A percentile compares a stretch with the other conserved stretches of the same genome.
Evolutionary conservation across 352 stramenopile genomes (phyloP).

Genomic region (Globisporangium perplexum): DNA sequence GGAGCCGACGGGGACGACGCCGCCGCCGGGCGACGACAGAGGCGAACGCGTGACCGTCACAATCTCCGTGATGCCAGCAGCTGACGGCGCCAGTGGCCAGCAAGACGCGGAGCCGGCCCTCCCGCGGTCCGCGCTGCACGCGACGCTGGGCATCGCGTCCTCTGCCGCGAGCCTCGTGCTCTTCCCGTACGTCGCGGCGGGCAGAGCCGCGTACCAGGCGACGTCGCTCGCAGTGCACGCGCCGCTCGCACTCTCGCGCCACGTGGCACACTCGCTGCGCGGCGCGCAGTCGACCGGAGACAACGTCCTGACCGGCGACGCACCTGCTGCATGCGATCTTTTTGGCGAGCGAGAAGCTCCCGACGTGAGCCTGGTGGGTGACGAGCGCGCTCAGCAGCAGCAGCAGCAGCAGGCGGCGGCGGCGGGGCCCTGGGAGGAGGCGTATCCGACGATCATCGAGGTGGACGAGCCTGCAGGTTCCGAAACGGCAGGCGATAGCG

Average conservation of each 20-base stretch:
- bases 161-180: slow-evolving; percentile 56
- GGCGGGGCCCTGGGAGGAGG: slow-evolving; percentile 9
- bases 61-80: not conserved
- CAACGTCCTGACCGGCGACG: not conserved
- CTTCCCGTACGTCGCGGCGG: slow-evolving; percentile 51
- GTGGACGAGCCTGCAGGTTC: not conserved
- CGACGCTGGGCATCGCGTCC: slow-evolving; percentile 50
- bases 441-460: slow-evolving; percentile 6
- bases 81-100: not conserved
- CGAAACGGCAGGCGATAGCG: too few relatives aligned
- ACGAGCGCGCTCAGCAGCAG: slow-evolving; percentile 1
- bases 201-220: slow-evolving; percentile 47
- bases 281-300: not conserved
- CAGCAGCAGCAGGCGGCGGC: not conserved
- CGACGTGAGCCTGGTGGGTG: slow-evolving; percentile 2
- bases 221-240: slow-evolving; percentile 53
- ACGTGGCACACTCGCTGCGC: slow-evolving; percentile 35
- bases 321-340: slow-evolving; percentile 22
- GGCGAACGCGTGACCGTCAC: not conserved
- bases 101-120: not conserved
- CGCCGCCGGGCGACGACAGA: not conserved
- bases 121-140: slow-evolving; percentile 24
- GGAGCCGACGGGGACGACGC: not conserved
- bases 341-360: slow-evolving; percentile 37
- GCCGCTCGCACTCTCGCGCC: slow-evolving; percentile 48